Evolutionary conservation across 1,284 basidiomycete species (phyloP), one percentile per base, ranked within the genome.

Genomic region (Hypsizygus ulmarius): DNA sequence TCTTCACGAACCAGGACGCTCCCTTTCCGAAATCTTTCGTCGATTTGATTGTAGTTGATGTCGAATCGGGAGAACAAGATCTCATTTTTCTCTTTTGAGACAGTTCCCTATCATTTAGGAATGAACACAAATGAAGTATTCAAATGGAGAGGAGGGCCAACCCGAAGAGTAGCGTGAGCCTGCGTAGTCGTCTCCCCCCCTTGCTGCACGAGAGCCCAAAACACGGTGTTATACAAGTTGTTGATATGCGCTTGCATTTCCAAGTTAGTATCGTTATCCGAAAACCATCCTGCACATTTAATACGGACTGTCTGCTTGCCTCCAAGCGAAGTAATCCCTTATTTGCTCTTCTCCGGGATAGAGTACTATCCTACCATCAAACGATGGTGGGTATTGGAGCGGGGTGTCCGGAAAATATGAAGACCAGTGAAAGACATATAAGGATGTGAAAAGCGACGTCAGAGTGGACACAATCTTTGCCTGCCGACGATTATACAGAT

Each of bases 181-280:
- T 97, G 81, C 3, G 82, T 77, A 1, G 88, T 84, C 0, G 82
- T 86, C 62, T 87, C 71, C 0, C 84, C 87, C 6, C 84, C 90
- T 58, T 87, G 75, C 35, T 90, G 82, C 0, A 98, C 84, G 7
- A 99, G 76, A 0, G 94, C 89, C 97, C 96, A 99, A 65, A 98
- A 99, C 0, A 76, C 75, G 0, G 97, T 98, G 61, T 99, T 99
- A 73, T 99, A 96, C 16, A 99, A 73, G 63, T 98, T 99, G 67
- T 99, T 99, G 66, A 99, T 91, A 65, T 99, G 97, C 0, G 97
- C 94, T 97, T 60, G 25, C 51, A 51, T 29, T n/a, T n/a, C 35
- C 6, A 39, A 51, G 48, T 50, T 47, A 52, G 55, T 51, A 43
- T 21, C 18, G n/a, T n/a, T n/a, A n/a, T n/a, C 7, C 14, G 28